These are phyloP conservation scores for Penicillium sp. DNA, from an alignment of 2,329 filamentous ascomycete species.

Conservation along the genomic window DNA sequence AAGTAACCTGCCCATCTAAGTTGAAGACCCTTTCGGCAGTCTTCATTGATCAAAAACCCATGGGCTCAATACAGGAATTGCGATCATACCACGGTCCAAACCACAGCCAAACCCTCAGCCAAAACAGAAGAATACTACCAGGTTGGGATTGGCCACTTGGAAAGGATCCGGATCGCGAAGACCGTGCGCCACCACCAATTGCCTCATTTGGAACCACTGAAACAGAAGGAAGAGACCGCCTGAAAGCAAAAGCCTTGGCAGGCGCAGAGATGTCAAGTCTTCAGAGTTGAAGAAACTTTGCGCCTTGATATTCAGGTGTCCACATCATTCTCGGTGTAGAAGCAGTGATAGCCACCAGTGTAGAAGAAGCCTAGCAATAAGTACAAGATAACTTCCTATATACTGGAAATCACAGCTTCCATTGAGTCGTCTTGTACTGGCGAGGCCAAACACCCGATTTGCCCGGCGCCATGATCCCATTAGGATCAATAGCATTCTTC, in stretches of 20 bases:
- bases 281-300: not conserved
- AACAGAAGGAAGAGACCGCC: not conserved
- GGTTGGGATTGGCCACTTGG: not conserved
- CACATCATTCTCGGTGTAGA: too few relatives aligned
- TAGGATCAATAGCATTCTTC: constrained; percentile 49
- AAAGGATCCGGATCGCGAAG: not conserved
- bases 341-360: too few relatives aligned
- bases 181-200: not conserved
- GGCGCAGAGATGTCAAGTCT: not conserved
- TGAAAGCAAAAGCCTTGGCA: not conserved
- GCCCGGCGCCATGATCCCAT: constrained; percentile 21
- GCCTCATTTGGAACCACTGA: not conserved
- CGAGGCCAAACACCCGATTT: constrained; percentile 8
- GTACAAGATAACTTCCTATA: too few relatives aligned
- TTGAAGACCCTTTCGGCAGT: too few relatives aligned
- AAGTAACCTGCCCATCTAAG: too few relatives aligned
- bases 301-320: too few relatives aligned
- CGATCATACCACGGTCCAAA: too few relatives aligned
- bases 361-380: too few relatives aligned
- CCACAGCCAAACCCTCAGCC: too few relatives aligned
- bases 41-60: too few relatives aligned
- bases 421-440: not conserved
- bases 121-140: not conserved
- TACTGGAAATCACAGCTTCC: not conserved
- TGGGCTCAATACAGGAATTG: too few relatives aligned